Evolutionary conservation across 2,329 filamentous ascomycete species (phyloP).

Genomic region (Metarhizium anisopliae): DNA sequence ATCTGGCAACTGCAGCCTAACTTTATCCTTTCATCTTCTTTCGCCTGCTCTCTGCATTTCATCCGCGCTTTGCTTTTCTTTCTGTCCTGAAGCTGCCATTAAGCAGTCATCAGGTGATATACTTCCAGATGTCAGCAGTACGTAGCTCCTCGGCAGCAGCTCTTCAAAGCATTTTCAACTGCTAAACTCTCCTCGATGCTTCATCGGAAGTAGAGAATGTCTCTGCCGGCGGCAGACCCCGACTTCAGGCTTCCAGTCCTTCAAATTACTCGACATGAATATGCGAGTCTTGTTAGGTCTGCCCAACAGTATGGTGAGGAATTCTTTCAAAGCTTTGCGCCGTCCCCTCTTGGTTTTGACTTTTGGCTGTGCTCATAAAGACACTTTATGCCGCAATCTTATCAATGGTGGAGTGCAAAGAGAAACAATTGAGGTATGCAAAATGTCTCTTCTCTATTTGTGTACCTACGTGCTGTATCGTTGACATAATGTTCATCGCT

Average conservation of each 20-base stretch:
- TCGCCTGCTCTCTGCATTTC: background rate
- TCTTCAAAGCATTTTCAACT: background rate
- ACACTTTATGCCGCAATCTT: slow-evolving; percentile 2
- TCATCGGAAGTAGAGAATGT: background rate
- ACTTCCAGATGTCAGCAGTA: background rate
- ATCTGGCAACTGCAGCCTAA: background rate
- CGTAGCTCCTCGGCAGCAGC: background rate
- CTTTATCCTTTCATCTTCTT: background rate
- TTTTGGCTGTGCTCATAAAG: background rate
- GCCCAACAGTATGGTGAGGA: slow-evolving; percentile 2
- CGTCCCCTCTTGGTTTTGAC: background rate
- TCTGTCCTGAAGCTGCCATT: background rate
- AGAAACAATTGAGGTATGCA: slow-evolving; percentile 3
- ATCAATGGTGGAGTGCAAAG: background rate
- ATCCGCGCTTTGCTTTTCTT: background rate
- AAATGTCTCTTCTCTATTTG: background rate
- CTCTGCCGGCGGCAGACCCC: background rate
- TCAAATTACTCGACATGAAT: slow-evolving; percentile 1
- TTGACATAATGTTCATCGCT: background rate
- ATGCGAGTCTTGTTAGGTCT: background rate
- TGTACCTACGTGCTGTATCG: background rate
- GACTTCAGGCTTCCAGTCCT: background rate
- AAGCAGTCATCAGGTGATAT: background rate
- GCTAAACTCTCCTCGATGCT: background rate
- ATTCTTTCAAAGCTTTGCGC: background rate